Percentiles rank a stretch among this genome's conserved stretches.
phyloP scores from a whole-genome alignment of 257 asterid species.

The Echites panduratus region DNA sequence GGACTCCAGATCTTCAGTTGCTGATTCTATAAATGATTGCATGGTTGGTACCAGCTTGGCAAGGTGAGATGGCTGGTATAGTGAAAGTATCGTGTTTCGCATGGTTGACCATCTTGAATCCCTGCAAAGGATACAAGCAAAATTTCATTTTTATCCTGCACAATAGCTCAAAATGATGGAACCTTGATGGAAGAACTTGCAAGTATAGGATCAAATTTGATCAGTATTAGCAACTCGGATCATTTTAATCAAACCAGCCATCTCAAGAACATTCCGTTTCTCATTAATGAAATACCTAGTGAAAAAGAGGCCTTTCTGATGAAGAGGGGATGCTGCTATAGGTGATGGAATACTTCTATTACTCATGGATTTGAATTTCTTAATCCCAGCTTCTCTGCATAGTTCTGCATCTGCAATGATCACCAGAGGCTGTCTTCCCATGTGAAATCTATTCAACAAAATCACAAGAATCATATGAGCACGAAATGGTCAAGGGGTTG shows the following conservation, averaged over 20 bases:
- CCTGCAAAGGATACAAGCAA: slow-evolving; percentile 29
- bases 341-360: slow-evolving; percentile 98
- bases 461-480: not conserved
- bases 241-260: not conserved
- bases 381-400: slow-evolving; percentile 84
- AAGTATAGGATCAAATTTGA: not conserved
- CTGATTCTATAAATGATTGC: slow-evolving; percentile 66
- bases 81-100: slow-evolving; percentile 79
- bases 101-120: slow-evolving; percentile 86
- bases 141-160: not conserved
- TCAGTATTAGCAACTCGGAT: not conserved
- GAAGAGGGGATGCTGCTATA: slow-evolving; percentile 88
- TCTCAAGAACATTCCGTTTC: not conserved
- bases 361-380: slow-evolving; percentile 63
- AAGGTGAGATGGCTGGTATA: slow-evolving; percentile 91
- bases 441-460: slow-evolving; percentile 56
- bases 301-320: slow-evolving; percentile 91
- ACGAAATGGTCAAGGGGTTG: slow-evolving; percentile 3
- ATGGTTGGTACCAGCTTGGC: slow-evolving; percentile 76
- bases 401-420: slow-evolving; percentile 89
- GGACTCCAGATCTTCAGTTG: slow-evolving; percentile 52
- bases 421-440: slow-evolving; percentile 93
- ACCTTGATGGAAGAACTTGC: too few species aligned
- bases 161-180: not conserved
- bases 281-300: slow-evolving; percentile 41